Evolutionary conservation across 208 protist genomes (phyloP).

Genomic region (Crithidia bombi): DNA sequence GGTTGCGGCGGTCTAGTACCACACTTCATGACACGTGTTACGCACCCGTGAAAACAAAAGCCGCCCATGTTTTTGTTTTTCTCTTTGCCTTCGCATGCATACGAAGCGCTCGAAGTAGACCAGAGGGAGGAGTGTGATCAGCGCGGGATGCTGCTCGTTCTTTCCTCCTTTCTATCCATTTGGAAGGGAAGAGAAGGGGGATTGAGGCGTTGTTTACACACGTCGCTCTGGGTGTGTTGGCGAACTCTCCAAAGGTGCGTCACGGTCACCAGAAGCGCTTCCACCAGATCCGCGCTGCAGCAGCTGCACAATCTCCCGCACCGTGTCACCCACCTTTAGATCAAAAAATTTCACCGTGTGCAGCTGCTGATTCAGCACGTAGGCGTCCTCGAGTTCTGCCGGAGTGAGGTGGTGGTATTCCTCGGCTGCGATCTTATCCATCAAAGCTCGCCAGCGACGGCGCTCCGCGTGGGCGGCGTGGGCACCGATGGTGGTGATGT

Average conservation of each 20-base stretch:
- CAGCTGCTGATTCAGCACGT: constrained; percentile 75
- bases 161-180: not conserved
- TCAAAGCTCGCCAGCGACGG: constrained; percentile 76
- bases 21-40: no score
- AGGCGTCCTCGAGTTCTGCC: constrained; percentile 61
- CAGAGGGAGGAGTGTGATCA: no score
- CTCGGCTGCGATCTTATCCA: constrained; percentile 79
- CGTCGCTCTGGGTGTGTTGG: constrained; percentile 81
- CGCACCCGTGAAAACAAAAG: no score
- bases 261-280: constrained; percentile 54
- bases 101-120: no score
- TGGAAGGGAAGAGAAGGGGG: no score
- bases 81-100: no score
- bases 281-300: constrained; percentile 55
- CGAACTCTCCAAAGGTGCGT: constrained; percentile 57
- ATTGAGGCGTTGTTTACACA: constrained; percentile 48
- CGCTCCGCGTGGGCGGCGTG: constrained; percentile 50
- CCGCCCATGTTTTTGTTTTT: not conserved
- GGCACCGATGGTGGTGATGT: constrained; percentile 54
- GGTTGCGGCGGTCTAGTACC: no score
- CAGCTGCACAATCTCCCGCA: constrained; percentile 76
- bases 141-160: not conserved
- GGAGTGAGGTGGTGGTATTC: constrained; percentile 70
- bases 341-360: constrained; percentile 91
- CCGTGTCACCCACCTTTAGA: constrained; percentile 83